Conservation (phyloP, 345 rosid genomes). For the sweet orange (Citrus sinensis) region DNA sequence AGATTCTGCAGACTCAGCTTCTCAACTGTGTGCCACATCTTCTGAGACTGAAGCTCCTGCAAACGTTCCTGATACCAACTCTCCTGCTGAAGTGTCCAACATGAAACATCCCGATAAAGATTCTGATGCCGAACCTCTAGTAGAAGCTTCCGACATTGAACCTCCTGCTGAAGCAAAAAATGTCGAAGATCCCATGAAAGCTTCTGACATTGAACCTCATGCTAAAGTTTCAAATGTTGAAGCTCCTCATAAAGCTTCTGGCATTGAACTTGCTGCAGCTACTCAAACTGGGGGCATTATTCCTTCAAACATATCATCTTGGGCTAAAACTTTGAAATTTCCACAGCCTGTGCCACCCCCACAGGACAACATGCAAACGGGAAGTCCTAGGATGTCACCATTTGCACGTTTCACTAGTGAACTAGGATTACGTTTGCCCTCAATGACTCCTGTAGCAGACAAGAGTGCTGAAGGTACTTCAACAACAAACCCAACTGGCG, state of each 20-base stretch:
- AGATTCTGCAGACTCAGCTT: slow-evolving; percentile 31
- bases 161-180: slow-evolving; percentile 7
- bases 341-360: slow-evolving; percentile 41
- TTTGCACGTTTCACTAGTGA: slow-evolving; percentile 77
- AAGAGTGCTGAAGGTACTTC: slow-evolving; percentile 34
- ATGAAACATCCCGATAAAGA: neutral
- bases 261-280: slow-evolving; percentile 32
- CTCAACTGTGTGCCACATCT: slow-evolving; percentile 18
- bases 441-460: slow-evolving; percentile 35
- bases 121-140: slow-evolving; percentile 15
- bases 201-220: neutral
- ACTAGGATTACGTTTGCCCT: slow-evolving; percentile 57
- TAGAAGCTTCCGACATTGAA: slow-evolving; percentile 9
- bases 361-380: slow-evolving; percentile 40
- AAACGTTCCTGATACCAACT: too few species aligned
- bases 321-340: slow-evolving; percentile 72
- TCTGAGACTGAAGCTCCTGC: neutral
- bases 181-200: neutral
- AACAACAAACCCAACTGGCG: slow-evolving; percentile 40
- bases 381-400: slow-evolving; percentile 49
- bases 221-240: slow-evolving; percentile 1
- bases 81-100: slow-evolving; percentile 19
- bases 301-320: slow-evolving; percentile 57
- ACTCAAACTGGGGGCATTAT: slow-evolving; percentile 11
- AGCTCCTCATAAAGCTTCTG: slow-evolving; percentile 17